Conservation (phyloP, 768 basidiomycete genomes). For the Lactifluus hygrophoroides region DNA sequence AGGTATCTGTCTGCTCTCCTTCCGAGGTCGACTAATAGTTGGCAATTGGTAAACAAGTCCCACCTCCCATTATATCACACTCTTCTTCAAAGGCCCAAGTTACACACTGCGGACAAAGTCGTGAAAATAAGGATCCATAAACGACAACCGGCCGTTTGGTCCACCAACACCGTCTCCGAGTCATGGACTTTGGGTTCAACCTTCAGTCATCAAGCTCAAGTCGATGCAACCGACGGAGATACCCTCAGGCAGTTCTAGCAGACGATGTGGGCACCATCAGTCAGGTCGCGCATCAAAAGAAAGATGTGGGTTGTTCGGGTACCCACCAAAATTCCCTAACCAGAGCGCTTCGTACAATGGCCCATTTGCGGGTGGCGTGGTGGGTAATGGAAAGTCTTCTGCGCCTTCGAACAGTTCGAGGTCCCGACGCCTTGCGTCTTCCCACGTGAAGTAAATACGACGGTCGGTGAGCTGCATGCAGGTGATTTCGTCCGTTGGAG, state of each 20-base stretch:
- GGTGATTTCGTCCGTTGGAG: neutral
- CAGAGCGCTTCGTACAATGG: neutral
- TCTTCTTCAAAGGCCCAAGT: too few relatives aligned
- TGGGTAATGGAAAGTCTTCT: neutral
- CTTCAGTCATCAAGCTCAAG: conserved; percentile 11
- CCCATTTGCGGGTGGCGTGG: neutral
- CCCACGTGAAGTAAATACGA: conserved; percentile 19
- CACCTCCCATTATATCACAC: too few relatives aligned
- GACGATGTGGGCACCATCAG: neutral
- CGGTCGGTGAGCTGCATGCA: conserved; percentile 20
- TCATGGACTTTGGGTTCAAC: too few relatives aligned
- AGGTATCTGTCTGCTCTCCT: too few relatives aligned
- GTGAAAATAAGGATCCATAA: neutral
- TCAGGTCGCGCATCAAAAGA: neutral
- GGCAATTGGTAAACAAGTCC: too few relatives aligned
- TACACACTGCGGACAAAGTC: too few relatives aligned
- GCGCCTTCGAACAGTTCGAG: conserved; percentile 2
- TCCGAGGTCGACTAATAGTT: too few relatives aligned
- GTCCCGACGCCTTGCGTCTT: conserved; percentile 1
- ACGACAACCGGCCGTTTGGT: neutral
- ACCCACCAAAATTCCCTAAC: neutral
- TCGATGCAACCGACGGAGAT: conserved; percentile 13
- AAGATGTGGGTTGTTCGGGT: neutral
- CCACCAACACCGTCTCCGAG: too few relatives aligned
- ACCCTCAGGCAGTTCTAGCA: neutral